These are phyloP conservation scores for Nicotiana benthamiana DNA, from an alignment of 257 asterid species.

Conservation along the genomic window DNA sequence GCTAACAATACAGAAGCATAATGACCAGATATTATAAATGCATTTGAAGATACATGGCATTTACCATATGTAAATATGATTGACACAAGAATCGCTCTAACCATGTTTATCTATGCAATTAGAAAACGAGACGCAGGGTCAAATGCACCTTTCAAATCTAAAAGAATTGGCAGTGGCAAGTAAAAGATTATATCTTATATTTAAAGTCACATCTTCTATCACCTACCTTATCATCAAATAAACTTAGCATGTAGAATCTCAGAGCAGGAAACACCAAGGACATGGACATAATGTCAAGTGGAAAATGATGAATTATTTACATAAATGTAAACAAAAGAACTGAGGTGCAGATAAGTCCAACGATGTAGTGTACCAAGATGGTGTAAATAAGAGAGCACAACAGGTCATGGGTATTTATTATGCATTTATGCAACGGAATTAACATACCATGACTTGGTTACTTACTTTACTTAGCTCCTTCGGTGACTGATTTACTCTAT, in stretches of 20 bases:
- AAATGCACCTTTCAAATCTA: neutral
- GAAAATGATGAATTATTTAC: neutral
- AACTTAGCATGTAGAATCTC: neutral
- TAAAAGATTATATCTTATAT: neutral
- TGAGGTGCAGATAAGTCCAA: neutral
- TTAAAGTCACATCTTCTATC: neutral
- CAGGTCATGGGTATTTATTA: neutral
- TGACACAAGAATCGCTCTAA: neutral
- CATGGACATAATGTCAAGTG: neutral
- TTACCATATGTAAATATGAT: neutral
- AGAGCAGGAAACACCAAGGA: neutral
- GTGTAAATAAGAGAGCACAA: neutral
- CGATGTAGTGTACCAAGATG: neutral
- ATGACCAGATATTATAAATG: neutral
- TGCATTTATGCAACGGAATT: neutral
- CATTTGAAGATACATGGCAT: conserved; percentile 2
- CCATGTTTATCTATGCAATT: neutral
- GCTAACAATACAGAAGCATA: neutral
- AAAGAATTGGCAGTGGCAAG: neutral
- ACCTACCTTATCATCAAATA: neutral
- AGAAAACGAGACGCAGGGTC: neutral
- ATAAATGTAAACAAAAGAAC: neutral
- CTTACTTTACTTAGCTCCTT: conserved; percentile 39
- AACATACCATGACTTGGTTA: neutral
- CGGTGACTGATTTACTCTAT: conserved; percentile 28